These are phyloP conservation scores for Auriculariales sp. DNA, from an alignment of 768 basidiomycete genomes.

Conservation along the genomic window DNA sequence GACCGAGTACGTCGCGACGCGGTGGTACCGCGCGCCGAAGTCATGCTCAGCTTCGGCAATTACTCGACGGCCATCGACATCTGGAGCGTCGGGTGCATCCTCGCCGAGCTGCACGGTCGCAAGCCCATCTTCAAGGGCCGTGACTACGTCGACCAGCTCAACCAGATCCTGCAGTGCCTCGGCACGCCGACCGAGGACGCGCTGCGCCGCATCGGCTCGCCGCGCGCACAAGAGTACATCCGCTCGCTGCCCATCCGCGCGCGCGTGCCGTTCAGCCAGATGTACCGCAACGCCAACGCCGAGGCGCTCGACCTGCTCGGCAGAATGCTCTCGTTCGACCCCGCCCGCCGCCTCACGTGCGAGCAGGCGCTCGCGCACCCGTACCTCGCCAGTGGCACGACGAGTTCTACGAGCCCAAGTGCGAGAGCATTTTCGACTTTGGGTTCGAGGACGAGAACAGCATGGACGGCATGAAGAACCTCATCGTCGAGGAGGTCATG, in stretches of 20 bases:
- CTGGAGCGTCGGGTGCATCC: conserved; percentile 92
- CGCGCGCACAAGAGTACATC: conserved; percentile 94
- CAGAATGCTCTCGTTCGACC: conserved; percentile 90
- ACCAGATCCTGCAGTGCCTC: conserved; percentile 93
- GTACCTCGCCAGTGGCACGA: conserved; percentile 97
- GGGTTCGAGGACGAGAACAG: conserved; percentile 92
- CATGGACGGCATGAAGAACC: conserved; percentile 91
- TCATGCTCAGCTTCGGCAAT: conserved; percentile 27
- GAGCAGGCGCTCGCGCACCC: conserved; percentile 92
- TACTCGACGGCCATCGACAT: conserved; percentile 78
- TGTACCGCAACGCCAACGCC: conserved; percentile 91
- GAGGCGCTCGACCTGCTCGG: conserved; percentile 85
- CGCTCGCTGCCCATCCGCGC: conserved; percentile 96
- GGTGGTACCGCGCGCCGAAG: conserved; percentile 32
- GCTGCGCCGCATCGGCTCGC: conserved; percentile 87
- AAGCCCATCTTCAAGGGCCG: conserved; percentile 95
- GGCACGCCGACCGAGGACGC: conserved; percentile 97
- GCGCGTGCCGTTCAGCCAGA: conserved; percentile 75
- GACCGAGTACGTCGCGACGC: conserved; percentile 26
- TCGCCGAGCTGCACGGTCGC: conserved; percentile 86
- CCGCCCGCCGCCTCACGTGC: conserved; percentile 89
- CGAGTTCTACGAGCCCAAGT: conserved; percentile 83
- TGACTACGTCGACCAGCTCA: conserved; percentile 97
- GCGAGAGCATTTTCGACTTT: conserved; percentile 74
- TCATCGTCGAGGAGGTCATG: conserved; percentile 89